Evolutionary conservation across 1,284 basidiomycete species (phyloP), one percentile per base, ranked within the genome.

Genomic region (Rhodotorula sp.): DNA sequence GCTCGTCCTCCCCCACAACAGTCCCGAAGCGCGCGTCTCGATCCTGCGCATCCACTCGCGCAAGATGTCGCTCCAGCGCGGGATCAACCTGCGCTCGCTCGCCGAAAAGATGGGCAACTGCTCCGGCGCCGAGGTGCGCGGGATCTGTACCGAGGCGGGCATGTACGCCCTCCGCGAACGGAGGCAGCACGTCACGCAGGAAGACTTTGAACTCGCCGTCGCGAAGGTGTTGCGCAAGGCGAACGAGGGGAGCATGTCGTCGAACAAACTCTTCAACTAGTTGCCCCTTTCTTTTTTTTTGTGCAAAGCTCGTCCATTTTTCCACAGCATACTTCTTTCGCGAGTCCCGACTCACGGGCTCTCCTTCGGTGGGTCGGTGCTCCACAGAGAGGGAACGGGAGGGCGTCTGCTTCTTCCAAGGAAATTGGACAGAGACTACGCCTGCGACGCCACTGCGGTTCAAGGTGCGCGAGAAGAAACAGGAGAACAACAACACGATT

Each of bases 41-140:
- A 99, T 99, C 81, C 86, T 99, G 60, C 89, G 94, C 65, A 98
- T 98, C 75, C 95, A 99, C 82, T 96, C 93, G 51, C 87, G 95
- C 77, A 98, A 99, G 90, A 99, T 98, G 96, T 97, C 94, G 8
- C 84, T 99, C 56, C 95, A 98, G 83, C 88, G 95, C 70, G 95
- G 95, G 8, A 98, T 99, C 83, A 95, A 99, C 83, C 86, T 98
- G 42, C 89, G 93, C 46, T 88, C 90, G 2, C 85, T 98, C 22
- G 95, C 95, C 0, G 95, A 98, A 81, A 98, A 98, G 86, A 99
- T 98, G 95, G 95, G 95, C 5, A 79, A 80, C 70, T 97, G 95
- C 80, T 96, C 93, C 2, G 95, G 95, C 78, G 95, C 95, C 10
- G 95, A 99, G 81, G 95, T 98, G 18, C 87, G 95, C 48, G 95